phyloP scores from a whole-genome alignment of 2,329 filamentous ascomycete species.

The Alternaria novae-zelandiae region DNA sequence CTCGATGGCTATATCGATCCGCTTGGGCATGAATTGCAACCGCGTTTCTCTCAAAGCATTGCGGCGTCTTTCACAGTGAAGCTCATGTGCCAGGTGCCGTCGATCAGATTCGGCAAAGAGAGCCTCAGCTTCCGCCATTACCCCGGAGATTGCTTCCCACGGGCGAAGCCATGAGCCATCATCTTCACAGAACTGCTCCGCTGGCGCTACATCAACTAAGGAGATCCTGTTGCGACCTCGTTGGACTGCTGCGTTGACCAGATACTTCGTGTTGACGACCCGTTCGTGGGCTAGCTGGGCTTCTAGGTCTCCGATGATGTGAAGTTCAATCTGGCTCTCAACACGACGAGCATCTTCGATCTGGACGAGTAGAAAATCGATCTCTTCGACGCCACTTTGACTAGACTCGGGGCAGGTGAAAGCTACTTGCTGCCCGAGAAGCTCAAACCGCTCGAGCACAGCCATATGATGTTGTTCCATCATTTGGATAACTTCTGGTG shows the following conservation, averaged over 20 bases:
- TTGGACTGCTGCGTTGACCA: neutral
- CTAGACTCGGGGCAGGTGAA: neutral
- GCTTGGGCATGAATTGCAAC: neutral
- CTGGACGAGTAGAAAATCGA: neutral
- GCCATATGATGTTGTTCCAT: neutral
- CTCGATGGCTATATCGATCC: neutral
- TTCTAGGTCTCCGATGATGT: neutral
- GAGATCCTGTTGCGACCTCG: neutral
- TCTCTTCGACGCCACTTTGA: neutral
- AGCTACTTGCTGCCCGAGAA: neutral
- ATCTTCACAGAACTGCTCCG: neutral
- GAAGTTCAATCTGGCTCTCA: neutral
- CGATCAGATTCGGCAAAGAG: neutral
- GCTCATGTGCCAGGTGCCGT: neutral
- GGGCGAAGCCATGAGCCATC: neutral
- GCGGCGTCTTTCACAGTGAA: neutral
- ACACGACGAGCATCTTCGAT: neutral
- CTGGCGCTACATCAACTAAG: neutral
- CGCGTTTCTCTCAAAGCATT: neutral
- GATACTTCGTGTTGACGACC: neutral
- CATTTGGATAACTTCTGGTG: neutral
- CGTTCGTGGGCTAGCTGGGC: neutral
- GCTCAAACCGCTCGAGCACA: neutral
- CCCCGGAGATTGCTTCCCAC: neutral
- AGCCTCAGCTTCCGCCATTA: neutral